A percentile compares a stretch with the other conserved stretches of the same genome.
Conservation (phyloP, 441 rosid genomes). For the Biscutella laevigata region DNA sequence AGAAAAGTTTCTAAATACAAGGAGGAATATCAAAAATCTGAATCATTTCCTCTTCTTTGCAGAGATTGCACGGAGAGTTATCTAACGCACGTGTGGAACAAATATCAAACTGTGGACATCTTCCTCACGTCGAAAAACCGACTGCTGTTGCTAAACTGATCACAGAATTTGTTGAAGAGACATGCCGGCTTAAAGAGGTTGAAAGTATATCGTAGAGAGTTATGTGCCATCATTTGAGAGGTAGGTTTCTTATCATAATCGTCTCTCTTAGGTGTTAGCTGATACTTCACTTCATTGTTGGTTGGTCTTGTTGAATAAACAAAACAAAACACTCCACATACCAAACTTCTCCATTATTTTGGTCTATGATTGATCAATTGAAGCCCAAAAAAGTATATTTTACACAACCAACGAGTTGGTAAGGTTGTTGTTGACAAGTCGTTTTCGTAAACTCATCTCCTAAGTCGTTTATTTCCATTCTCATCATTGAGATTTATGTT, state of each 20-base stretch:
- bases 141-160: slow-evolving; percentile 45
- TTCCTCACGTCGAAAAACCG: slow-evolving; percentile 80
- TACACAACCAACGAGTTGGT: slow-evolving; percentile 7
- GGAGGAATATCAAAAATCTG: too few species aligned
- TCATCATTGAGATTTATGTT: slow-evolving; percentile 9
- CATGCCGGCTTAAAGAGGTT: slow-evolving; percentile 25
- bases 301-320: slow-evolving; percentile 20
- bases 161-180: slow-evolving; percentile 41
- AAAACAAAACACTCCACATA: not conserved
- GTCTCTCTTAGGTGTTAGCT: not conserved
- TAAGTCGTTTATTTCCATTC: slow-evolving; percentile 7
- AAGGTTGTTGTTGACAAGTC: slow-evolving; percentile 21
- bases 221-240: slow-evolving; percentile 7
- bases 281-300: slow-evolving; percentile 23
- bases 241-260: not conserved
- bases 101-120: slow-evolving; percentile 69
- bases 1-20: too few species aligned
- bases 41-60: slow-evolving; percentile 18
- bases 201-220: slow-evolving; percentile 17
- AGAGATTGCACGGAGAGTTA: slow-evolving; percentile 64
- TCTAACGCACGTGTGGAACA: slow-evolving; percentile 49
- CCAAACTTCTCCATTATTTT: not conserved
- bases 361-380: slow-evolving; percentile 17
- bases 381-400: too few species aligned
- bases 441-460: slow-evolving; percentile 4